Base-by-base conservation (phyloP, 495 filamentous ascomycete genomes). In the Parmelia sp. region DNA sequence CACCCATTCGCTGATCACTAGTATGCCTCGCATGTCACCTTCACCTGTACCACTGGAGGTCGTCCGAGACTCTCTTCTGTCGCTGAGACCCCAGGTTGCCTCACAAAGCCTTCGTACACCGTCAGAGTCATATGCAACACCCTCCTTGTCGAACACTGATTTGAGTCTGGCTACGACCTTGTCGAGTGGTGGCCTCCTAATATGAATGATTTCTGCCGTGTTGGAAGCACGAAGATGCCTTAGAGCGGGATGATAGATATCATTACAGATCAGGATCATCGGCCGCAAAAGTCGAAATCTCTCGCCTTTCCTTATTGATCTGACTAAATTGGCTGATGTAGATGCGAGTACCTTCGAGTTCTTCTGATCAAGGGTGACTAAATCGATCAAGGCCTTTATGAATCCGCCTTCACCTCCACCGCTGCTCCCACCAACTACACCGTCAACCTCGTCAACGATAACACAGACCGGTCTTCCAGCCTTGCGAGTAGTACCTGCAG, bases 1-100 rank as follows among this genome's bases (percentile, higher is more conserved):
- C 49, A 94, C 90, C 91, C 92, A 97, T 80, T 98, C 92, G 35
- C 90, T 90, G 11, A 93, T 89, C 12, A 98, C 94, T 79, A 98
- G 88, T 35, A 96, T 83, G 29, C 91, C 90, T 67, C 94, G 84
- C 40, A 98, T 87, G 73, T 98, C 94, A 44, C 94, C 94, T 70
- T 96, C 91, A 15, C 86, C 86, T 55, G 86, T 88, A 58, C 87
- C 78, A 57, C 68, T 72, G 56, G 70, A 72, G 60, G 73, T 76
- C 15, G 77, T 71, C 73, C 80, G 69, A 70, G 80, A 69, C 77
- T 90, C 76, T 74, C 83, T 82, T 27, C 86, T 83, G 65, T 77
- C 83, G 56, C 80, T 84, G 67, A 95, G 83, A n/a, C 92, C 92
- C 92, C 92, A 96, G 10, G 90, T 85, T 25, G 90, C 86, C 81